Conservation (phyloP, 2,329 filamentous ascomycete genomes). For the Ophiostoma montium region DNA sequence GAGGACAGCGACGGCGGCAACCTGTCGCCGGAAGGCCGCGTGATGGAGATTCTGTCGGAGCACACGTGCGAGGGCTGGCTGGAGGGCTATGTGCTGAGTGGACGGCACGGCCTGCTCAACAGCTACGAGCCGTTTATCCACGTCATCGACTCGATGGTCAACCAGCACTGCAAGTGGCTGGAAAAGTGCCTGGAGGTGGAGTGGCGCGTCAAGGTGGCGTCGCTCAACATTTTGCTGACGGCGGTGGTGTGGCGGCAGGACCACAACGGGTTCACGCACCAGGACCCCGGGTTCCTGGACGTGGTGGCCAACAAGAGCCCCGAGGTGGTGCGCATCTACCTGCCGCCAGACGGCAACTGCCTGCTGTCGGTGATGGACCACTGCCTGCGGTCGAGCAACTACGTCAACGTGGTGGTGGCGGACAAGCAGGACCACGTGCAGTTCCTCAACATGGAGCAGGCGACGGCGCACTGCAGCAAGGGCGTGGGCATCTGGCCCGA, state of each 20-base stretch:
- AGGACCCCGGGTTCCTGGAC: slow-evolving; percentile 60
- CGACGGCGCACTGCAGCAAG: slow-evolving; percentile 63
- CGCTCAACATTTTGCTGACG: slow-evolving; percentile 67
- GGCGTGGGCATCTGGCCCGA: slow-evolving; percentile 66
- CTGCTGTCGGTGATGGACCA: slow-evolving; percentile 64
- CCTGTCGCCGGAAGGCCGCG: slow-evolving; percentile 50
- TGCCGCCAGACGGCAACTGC: slow-evolving; percentile 68
- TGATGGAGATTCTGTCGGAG: slow-evolving; percentile 77
- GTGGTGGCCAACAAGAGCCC: slow-evolving; percentile 69
- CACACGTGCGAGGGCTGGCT: slow-evolving; percentile 71
- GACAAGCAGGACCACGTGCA: slow-evolving; percentile 72
- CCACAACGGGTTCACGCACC: slow-evolving; percentile 73
- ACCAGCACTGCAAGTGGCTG: slow-evolving; percentile 73
- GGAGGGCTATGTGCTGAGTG: slow-evolving; percentile 63
- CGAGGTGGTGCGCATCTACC: slow-evolving; percentile 67
- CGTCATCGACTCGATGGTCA: slow-evolving; percentile 75
- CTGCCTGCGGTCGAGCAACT: slow-evolving; percentile 59
- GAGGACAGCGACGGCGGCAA: slow-evolving; percentile 66
- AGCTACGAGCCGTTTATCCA: slow-evolving; percentile 75
- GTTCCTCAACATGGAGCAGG: slow-evolving; percentile 59
- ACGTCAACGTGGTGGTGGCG: slow-evolving; percentile 68
- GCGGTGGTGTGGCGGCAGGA: slow-evolving; percentile 72
- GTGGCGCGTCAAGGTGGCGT: slow-evolving; percentile 60
- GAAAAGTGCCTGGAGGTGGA: slow-evolving; percentile 70
- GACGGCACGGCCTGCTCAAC: slow-evolving; percentile 63